Evolutionary conservation across 768 basidiomycete genomes (phyloP).

Genomic region (Kondoa subrosea): DNA sequence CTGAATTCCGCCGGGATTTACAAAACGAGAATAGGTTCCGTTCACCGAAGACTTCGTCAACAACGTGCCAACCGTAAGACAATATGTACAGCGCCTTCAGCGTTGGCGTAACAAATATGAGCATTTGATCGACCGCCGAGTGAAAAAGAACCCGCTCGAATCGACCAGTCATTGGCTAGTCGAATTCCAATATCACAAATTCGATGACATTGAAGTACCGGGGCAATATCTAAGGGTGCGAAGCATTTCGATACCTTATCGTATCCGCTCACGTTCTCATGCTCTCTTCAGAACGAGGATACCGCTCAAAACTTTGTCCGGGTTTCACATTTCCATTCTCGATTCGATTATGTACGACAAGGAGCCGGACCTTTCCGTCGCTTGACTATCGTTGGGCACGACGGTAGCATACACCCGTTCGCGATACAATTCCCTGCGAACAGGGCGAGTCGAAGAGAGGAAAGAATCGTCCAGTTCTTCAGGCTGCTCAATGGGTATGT

Average conservation of each 20-base stretch:
- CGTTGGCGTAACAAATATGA: slow-evolving; percentile 87
- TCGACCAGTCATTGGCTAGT: slow-evolving; percentile 77
- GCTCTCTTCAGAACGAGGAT: slow-evolving; percentile 64
- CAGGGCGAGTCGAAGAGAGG: slow-evolving; percentile 75
- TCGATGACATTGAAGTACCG: slow-evolving; percentile 95
- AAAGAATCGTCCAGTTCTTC: slow-evolving; percentile 75
- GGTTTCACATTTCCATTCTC: slow-evolving; percentile 76
- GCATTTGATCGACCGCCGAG: slow-evolving; percentile 52
- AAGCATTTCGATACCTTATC: background rate
- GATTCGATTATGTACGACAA: slow-evolving; percentile 74
- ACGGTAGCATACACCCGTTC: slow-evolving; percentile 77
- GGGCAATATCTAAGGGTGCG: slow-evolving; percentile 90
- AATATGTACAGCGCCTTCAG: slow-evolving; percentile 79
- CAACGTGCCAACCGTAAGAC: slow-evolving; percentile 58
- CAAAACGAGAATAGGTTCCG: slow-evolving; percentile 46
- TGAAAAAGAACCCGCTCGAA: slow-evolving; percentile 68
- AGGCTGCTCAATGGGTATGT: slow-evolving; percentile 80
- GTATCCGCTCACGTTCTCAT: background rate
- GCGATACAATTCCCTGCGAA: slow-evolving; percentile 75
- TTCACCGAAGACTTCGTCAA: slow-evolving; percentile 81
- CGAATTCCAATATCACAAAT: slow-evolving; percentile 93
- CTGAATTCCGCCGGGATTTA: background rate
- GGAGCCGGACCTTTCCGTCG: slow-evolving; percentile 76
- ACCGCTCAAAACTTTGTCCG: slow-evolving; percentile 75
- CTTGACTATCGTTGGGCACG: slow-evolving; percentile 74